Base-by-base conservation (phyloP, 306 rosid genomes). In the Echinosophora koreensis region DNA sequence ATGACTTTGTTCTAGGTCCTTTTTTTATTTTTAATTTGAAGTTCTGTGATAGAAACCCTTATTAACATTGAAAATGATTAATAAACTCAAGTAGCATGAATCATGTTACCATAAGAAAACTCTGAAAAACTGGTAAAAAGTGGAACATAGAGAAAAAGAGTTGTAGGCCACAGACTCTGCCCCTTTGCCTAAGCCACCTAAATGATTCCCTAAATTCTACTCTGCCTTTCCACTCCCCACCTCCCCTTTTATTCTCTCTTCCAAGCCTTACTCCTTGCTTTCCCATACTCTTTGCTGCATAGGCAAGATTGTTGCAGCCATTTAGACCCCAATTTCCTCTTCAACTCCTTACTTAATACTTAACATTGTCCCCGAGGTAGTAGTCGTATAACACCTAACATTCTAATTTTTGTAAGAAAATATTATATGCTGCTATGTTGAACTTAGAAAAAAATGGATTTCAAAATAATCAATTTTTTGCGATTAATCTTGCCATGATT, bases 401-500 rank as follows among this genome's bases (percentile, higher is more conserved):
- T 17, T 44, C 62, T 35, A 32, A 15, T 67, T 16, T 51, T 70
- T 70, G 15, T 62, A 67, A 63, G 61, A 17, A 69, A 34, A 46
- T 77, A 56, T 56, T 62, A 10, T 44, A 11, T 77, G 66, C 76
- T 30, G 57, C 72, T 49, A 66, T 39, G 42, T 56, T 46, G 13
- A 57, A 57, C 66, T 73, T 35, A 28, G 47, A 60, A 4, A 37
- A n/a, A n/a, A 64, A 16, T 16, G 22, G 59, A 35, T 17, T 69
- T 63, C 57, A 69, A 14, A 42, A 30, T 11, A 38, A 49, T 51
- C 8, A 59, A 8, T 58, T 41, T 72, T 15, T 46, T 34, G 22
- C 66, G 34, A 12, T 54, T n/a, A 55, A 44, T 80, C 59, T 64
- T 38, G 51, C 42, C 77, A 41, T 76, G 35, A 50, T 57, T 80